Conservation (phyloP, 192 early-diverging fungal genomes). For the Coemansia sp. region DNA sequence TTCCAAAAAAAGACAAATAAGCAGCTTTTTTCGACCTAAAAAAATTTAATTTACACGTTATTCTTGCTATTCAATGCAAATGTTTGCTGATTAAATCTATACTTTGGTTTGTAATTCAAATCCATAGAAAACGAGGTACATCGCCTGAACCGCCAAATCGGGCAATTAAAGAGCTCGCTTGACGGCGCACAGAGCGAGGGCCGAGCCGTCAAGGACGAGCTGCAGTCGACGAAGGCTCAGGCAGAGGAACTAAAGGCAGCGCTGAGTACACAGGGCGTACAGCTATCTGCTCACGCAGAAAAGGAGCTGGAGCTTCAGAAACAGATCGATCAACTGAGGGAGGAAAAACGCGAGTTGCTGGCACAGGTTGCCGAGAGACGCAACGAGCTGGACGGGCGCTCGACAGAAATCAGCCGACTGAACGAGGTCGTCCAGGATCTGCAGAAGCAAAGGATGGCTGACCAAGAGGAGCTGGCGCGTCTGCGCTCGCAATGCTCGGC, state of each 20-base stretch:
- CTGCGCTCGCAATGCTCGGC: constrained; percentile 37
- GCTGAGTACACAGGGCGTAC: constrained; percentile 13
- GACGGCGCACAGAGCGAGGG: constrained; percentile 23
- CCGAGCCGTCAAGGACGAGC: constrained; percentile 7
- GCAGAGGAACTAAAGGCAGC: constrained; percentile 1
- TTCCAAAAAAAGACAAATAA: not conserved
- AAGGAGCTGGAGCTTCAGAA: constrained; percentile 15
- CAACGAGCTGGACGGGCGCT: constrained; percentile 33
- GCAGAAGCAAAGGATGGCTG: constrained; percentile 21
- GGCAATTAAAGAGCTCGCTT: constrained; percentile 30
- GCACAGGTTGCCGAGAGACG: constrained; percentile 40
- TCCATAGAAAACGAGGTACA: constrained; percentile 43
- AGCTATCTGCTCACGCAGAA: not conserved
- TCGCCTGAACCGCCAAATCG: constrained; percentile 37
- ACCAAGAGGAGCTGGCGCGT: constrained; percentile 33
- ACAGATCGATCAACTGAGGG: constrained; percentile 22
- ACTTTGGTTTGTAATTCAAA: too few relatives aligned
- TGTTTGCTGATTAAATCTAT: too few relatives aligned
- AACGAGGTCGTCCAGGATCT: constrained; percentile 28
- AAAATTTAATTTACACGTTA: too few relatives aligned
- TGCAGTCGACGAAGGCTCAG: constrained; percentile 15
- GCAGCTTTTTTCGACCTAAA: too few relatives aligned
- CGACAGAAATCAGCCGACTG: constrained; percentile 19
- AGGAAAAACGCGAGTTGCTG: constrained; percentile 37
- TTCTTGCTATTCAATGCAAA: too few relatives aligned